Base-by-base conservation (phyloP, 2,329 filamentous ascomycete species). In the Reticulascus tulasneorum region DNA sequence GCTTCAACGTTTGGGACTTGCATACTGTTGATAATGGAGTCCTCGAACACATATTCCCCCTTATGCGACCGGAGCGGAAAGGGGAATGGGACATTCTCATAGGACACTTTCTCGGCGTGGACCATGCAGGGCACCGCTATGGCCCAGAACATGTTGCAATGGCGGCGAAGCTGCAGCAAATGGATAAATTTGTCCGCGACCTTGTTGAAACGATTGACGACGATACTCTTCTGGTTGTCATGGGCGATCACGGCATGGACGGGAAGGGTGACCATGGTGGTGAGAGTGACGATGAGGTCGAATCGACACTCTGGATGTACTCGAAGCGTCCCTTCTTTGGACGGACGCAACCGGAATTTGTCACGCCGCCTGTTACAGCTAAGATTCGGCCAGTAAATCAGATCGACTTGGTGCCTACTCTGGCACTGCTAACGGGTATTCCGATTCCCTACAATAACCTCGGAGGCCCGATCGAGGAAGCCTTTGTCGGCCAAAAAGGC, bases 181-280 rank as follows among this genome's bases (percentile, higher is more conserved):
- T 98, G 91, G 81, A 98, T 52, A 64, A 58, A 1, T 82, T 95
- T 20, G 71, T 97, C 39, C 76, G 80, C 27, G 73, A 83, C 18
- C 70, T 97, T 35, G 80, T 86, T 4, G 69, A 75, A 1, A 67
- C 68, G 4, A 67, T 98, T 13, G 91, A 95, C 50, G 84, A 96
- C 35, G 69, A 87, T 37, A 98, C 93, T 0, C 68, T 98, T 16
- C 68, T 98, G 23, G 80, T 98, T 15, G 86, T 98, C 11, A 94
- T 98, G 88, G 93, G 93, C n/a, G 93, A 98, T 57, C 93, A 98
- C 55, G 93, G 93, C 9, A 98, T 98, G 93, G 93, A 98, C 59
- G 71, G 77, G 42, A 97, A 98, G 65, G 93, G 93, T 13, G 93
- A 98, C 48, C 93, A 98, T 55, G 93, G 93, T n/a, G 93, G 93